A percentile compares a stretch with the other conserved stretches of the same genome.
Evolutionary conservation across 169 alveolate genomes (phyloP).

Genomic region (Cryptosporidium canis): DNA sequence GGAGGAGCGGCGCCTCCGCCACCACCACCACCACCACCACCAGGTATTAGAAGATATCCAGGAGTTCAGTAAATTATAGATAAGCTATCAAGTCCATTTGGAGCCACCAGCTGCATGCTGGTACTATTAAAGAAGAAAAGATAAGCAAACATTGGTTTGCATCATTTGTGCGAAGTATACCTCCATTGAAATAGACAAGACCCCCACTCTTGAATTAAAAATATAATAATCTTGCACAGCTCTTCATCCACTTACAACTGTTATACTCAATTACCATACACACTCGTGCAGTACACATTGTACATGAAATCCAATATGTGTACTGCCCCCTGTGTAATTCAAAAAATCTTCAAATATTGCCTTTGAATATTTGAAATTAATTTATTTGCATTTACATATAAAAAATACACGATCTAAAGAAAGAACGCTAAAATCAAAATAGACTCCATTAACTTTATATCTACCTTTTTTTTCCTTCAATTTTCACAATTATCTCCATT

Average conservation of each 20-base stretch:
- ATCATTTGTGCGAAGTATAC: no score
- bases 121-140: no score
- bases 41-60: slow-evolving; percentile 55
- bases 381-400: neutral
- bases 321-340: neutral
- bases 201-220: no score
- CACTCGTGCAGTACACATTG: neutral
- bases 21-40: slow-evolving; percentile 57
- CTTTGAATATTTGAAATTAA: neutral
- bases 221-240: neutral
- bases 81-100: neutral
- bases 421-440: neutral
- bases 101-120: no score
- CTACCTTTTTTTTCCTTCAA: no score
- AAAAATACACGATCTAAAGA: neutral
- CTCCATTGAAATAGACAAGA: no score
- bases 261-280: neutral
- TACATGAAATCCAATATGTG: neutral
- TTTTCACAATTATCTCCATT: no score
- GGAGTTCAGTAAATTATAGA: slow-evolving; percentile 3
- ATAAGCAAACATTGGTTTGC: no score
- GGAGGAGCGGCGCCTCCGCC: slow-evolving; percentile 18
- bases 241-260: neutral
- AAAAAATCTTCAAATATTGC: neutral
- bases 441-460: neutral